phyloP scores from a whole-genome alignment of 2,329 filamentous ascomycete species.

The Sporothrix variecibatus region DNA sequence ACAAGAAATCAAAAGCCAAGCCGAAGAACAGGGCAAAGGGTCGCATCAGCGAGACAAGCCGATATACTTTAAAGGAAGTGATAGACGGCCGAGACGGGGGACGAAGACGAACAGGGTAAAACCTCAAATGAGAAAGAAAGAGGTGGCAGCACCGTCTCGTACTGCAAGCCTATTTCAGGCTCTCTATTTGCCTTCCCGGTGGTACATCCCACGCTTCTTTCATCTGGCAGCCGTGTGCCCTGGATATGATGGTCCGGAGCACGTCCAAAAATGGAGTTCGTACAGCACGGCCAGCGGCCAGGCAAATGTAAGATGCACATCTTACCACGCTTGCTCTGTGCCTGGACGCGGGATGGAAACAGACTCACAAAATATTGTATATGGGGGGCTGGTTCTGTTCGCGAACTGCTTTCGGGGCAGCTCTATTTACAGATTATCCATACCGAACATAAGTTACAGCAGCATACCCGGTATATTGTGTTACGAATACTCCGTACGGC shows the following conservation, averaged over 20 bases:
- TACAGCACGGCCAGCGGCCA: background rate
- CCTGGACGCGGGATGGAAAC: constrained; percentile 4
- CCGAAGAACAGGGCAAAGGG: background rate
- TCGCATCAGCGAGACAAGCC: background rate
- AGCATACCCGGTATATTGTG: constrained; percentile 5
- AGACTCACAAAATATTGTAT: background rate
- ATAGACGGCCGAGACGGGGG: background rate
- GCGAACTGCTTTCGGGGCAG: background rate
- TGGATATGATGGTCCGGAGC: background rate
- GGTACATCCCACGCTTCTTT: constrained; percentile 3
- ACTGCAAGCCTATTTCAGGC: background rate
- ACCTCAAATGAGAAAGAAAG: too few relatives aligned
- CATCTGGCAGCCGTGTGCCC: background rate
- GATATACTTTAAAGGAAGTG: background rate
- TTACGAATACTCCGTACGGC: background rate
- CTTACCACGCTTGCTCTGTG: background rate
- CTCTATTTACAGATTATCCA: constrained; percentile 7
- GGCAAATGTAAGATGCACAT: background rate
- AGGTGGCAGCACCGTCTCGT: background rate
- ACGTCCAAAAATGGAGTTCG: background rate
- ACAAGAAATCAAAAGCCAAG: background rate
- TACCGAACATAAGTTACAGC: background rate
- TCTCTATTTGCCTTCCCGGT: background rate
- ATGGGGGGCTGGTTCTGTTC: background rate
- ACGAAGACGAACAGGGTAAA: background rate